Evolutionary conservation across 768 basidiomycete species (phyloP).

Genomic region (Mycena rebaudengoi): DNA sequence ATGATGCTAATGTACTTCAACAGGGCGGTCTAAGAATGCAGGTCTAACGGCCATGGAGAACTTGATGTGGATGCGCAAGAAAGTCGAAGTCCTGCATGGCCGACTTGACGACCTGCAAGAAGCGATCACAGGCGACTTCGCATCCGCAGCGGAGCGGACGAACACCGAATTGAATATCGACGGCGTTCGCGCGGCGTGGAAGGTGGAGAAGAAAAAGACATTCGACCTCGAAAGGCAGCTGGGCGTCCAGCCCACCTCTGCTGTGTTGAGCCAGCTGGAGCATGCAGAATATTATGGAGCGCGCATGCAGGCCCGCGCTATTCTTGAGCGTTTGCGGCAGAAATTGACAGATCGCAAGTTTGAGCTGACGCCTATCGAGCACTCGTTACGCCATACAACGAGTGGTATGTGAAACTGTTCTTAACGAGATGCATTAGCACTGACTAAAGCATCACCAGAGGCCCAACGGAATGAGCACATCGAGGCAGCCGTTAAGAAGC

Average conservation of each 20-base stretch:
- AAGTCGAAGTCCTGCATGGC: no score
- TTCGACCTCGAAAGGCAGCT: not conserved
- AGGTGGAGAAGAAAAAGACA: not conserved
- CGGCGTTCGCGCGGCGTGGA: no score
- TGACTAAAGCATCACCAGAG: no score
- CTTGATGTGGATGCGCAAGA: no score
- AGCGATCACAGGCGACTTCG: no score
- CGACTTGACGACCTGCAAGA: no score
- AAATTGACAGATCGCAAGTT: conserved; percentile 33
- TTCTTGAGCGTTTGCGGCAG: conserved; percentile 32
- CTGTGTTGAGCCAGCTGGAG: conserved; percentile 13
- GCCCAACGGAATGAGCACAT: conserved; percentile 26
- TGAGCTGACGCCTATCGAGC: conserved; percentile 35
- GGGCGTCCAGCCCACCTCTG: not conserved
- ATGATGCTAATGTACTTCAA: conserved; percentile 9
- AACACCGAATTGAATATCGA: no score
- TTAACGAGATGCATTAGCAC: no score
- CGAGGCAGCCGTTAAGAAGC: conserved; percentile 10
- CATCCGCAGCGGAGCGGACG: no score
- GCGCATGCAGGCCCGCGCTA: conserved; percentile 32
- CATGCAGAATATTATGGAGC: conserved; percentile 22
- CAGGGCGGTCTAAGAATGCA: conserved; percentile 2
- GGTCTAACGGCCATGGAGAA: conserved; percentile 1
- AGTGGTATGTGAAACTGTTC: no score
- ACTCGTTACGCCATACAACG: not conserved